Evolutionary conservation across 805 yeast species (phyloP), one percentile per base, ranked within the genome.

Genomic region (Lachancea thermotolerans): DNA sequence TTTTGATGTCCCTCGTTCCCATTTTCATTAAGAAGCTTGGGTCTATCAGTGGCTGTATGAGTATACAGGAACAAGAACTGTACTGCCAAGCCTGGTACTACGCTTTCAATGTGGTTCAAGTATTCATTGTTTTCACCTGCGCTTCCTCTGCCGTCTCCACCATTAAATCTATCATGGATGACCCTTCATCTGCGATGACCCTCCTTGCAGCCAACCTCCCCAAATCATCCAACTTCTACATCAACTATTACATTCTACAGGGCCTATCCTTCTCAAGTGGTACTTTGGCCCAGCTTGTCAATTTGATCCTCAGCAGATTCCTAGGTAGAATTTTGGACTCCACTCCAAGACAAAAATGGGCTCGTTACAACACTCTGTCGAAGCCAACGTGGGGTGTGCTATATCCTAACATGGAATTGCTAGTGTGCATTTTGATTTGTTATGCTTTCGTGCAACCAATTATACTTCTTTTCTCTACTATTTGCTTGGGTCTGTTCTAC

Each of bases 321-420:
- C 70, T 90, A 48, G 86, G 93, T 28, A 70, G 70, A 51, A 48
- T 88, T 17, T 73, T 93, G 49, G 96, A 89, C 63, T 74, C 76
- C 44, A 88, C 98, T 5, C 98, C 98, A 49, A 81, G 98, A 68
- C 82, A 87, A 67, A 85, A 83, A 70, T 91, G 96, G 96, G 77
- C 65, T 49, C 79, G 96, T 58, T 77, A 66, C 60, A 78, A 78
- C 61, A 73, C 70, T 1, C 70, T 91, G 54, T 74, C 79, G 10
- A 72, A 75, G 35, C 85, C 90, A 37, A 74, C 78, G 18, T 89
- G 90, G 85, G 95, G 97, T 41, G 79, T 85, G 14, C 69, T 78
- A 11, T 91, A 85, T 66, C 96, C 97, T 7, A 70, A 74, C 10
- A 82, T 81, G 63, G 84, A 89, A 53, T 72, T 88, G 49, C 70